Base-by-base conservation (phyloP, 225 moss, liverwort and hornwort species). In the Asterella californica region DNA sequence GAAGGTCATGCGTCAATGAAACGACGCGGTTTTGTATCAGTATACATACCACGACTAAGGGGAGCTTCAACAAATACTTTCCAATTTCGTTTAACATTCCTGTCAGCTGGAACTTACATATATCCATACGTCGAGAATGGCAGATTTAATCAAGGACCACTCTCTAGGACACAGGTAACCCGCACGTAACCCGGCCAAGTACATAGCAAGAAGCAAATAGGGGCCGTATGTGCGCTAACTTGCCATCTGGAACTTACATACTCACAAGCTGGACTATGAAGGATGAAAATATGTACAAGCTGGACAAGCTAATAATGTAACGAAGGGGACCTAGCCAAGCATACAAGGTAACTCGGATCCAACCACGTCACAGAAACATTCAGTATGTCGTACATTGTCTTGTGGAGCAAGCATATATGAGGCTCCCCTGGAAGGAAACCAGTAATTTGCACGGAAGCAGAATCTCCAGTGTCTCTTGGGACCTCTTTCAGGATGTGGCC, bases 401-500 rank as follows among this genome's bases (percentile, higher is more conserved):
- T 89, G 84, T 52, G 88, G 87, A 22, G 94, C 88, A 81, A 94
- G 91, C 86, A 86, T 85, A 57, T 94, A 94, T 45, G 85, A 91
- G 82, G 80, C 83, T 74, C 78, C 87, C 78, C 83, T 78, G 53
- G 88, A 87, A 8, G 93, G 91, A 84, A 91, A 93, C 94, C 94
- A 94, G 86, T 94, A 94, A 78, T 82, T 91, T 74, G 86, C 79
- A 37, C 91, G 83, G 78, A 94, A 90, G 79, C 91, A 94, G 82
- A 93, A 94, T 60, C 83, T 87, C 91, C 88, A 90, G 70, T 87
- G 85, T 82, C 93, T 90, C 80, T 94, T 94, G 49, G 94, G 67
- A 82, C 94, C 94, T 80, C 92, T 91, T 78, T 90, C 85, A 63
- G 91, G 88, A 88, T 94, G 91, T 57, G 94, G 91, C 94, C 94